These are phyloP conservation scores for Trametes cubensis DNA, from an alignment of 768 basidiomycete genomes.

Conservation along the genomic window DNA sequence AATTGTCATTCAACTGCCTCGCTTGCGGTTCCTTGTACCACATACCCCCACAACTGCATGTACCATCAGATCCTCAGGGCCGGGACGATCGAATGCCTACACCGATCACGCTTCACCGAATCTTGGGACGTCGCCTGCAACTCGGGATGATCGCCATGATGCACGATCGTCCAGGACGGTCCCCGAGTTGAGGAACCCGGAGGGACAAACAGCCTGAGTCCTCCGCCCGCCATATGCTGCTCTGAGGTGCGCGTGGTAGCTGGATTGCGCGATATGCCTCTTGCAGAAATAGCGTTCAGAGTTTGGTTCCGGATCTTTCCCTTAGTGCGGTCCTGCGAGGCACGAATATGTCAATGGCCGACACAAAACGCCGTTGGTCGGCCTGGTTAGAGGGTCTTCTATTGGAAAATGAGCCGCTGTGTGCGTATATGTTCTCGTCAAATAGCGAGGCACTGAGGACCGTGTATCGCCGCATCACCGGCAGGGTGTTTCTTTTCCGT, in stretches of 20 bases:
- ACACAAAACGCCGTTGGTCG: not conserved
- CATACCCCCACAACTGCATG: constrained; percentile 22
- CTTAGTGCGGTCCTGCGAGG: constrained; percentile 12
- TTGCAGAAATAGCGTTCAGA: not conserved
- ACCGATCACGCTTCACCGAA: constrained; percentile 20
- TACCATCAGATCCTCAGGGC: constrained; percentile 24
- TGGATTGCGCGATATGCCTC: constrained; percentile 22
- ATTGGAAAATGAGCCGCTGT: not conserved
- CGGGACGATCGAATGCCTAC: constrained; percentile 15
- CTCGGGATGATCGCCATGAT: constrained; percentile 17
- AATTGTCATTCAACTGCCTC: not conserved
- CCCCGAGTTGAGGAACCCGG: not conserved
- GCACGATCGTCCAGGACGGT: constrained; percentile 13
- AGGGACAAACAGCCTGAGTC: constrained; percentile 3
- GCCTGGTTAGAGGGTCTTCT: too few species aligned
- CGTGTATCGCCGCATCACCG: too few species aligned
- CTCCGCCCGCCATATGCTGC: not conserved
- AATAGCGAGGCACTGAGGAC: too few species aligned
- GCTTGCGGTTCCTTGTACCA: constrained; percentile 17
- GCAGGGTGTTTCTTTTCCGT: too few species aligned
- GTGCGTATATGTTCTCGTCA: not conserved
- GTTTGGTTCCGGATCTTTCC: constrained; percentile 21
- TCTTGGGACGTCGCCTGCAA: constrained; percentile 15
- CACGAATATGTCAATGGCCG: not conserved
- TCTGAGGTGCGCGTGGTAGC: constrained; percentile 4